Percentiles rank a stretch among this genome's conserved stretches.
Conservation (phyloP, 2,329 filamentous ascomycete species). For the Nemania serpens region DNA sequence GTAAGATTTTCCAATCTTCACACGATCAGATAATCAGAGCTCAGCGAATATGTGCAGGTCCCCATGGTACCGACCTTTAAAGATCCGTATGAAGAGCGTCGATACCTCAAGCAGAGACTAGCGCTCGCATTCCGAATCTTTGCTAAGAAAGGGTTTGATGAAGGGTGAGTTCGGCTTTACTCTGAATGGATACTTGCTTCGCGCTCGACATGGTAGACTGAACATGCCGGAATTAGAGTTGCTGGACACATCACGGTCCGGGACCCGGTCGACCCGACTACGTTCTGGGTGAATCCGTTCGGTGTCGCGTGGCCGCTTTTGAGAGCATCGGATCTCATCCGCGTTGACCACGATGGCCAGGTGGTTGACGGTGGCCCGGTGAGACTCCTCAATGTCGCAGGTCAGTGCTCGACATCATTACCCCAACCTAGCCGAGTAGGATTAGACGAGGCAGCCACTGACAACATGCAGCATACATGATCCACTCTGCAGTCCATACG, state of each 20-base stretch:
- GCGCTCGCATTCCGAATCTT: constrained; percentile 63
- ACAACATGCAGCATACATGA: constrained; percentile 48
- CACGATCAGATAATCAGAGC: not conserved
- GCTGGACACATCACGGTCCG: constrained; percentile 67
- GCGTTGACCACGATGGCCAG: constrained; percentile 63
- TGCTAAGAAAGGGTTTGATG: constrained; percentile 60
- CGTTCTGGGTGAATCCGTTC: constrained; percentile 72
- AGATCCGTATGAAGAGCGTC: constrained; percentile 48
- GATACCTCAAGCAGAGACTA: constrained; percentile 59
- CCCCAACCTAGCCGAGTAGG: not conserved
- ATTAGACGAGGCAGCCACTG: not conserved
- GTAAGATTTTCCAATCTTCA: constrained; percentile 9
- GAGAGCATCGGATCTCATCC: constrained; percentile 69
- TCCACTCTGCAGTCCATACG: constrained; percentile 57
- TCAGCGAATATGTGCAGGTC: constrained; percentile 15
- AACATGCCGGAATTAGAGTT: constrained; percentile 43
- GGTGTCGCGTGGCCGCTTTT: constrained; percentile 66
- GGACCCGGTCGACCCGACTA: constrained; percentile 61
- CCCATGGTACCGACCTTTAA: constrained; percentile 33
- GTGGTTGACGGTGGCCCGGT: constrained; percentile 65
- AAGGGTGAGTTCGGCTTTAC: constrained; percentile 46
- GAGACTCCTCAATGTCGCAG: constrained; percentile 42
- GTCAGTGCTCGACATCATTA: constrained; percentile 15
- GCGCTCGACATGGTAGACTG: not conserved
- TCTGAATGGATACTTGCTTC: not conserved